Evolutionary conservation across 345 rosid species (phyloP).

Genomic region (Toxicodendron radicans): DNA sequence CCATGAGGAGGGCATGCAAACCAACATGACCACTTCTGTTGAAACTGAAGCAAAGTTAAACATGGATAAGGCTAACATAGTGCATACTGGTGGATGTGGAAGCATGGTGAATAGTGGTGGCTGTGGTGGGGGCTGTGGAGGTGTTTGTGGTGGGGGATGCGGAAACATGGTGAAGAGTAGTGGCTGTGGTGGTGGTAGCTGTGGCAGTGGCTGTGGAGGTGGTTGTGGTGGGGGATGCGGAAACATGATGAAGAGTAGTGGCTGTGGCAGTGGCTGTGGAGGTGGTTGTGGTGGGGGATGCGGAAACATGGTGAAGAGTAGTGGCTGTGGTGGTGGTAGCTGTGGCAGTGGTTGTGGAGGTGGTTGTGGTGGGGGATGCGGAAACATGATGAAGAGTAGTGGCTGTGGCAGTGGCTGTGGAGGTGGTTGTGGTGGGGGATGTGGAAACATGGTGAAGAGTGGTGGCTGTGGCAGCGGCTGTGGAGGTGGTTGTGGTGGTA

Average conservation of each 20-base stretch:
- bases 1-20: slow-evolving; percentile 23
- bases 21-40: slow-evolving; percentile 17
- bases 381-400: slow-evolving; percentile 29
- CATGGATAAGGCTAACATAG: slow-evolving; percentile 23
- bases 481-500: slow-evolving; percentile 19
- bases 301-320: slow-evolving; percentile 25
- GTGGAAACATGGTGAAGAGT: slow-evolving; percentile 27
- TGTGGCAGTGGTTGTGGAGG: slow-evolving; percentile 23
- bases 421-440: slow-evolving; percentile 15
- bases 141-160: slow-evolving; percentile 29
- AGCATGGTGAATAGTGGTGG: slow-evolving; percentile 21
- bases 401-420: slow-evolving; percentile 28
- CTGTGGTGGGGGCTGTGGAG: slow-evolving; percentile 31
- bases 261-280: slow-evolving; percentile 26
- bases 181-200: slow-evolving; percentile 28
- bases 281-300: slow-evolving; percentile 19
- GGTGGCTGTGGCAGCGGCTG: slow-evolving; percentile 34
- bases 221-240: too few species aligned
- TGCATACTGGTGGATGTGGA: slow-evolving; percentile 32
- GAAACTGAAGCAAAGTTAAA: slow-evolving; percentile 30
- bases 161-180: slow-evolving; percentile 23
- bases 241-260: too few species aligned
- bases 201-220: too few species aligned
- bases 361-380: slow-evolving; percentile 28
- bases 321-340: slow-evolving; percentile 32